Evolutionary conservation across 768 basidiomycete species (phyloP).

Genomic region (Leccinum ochraceum): DNA sequence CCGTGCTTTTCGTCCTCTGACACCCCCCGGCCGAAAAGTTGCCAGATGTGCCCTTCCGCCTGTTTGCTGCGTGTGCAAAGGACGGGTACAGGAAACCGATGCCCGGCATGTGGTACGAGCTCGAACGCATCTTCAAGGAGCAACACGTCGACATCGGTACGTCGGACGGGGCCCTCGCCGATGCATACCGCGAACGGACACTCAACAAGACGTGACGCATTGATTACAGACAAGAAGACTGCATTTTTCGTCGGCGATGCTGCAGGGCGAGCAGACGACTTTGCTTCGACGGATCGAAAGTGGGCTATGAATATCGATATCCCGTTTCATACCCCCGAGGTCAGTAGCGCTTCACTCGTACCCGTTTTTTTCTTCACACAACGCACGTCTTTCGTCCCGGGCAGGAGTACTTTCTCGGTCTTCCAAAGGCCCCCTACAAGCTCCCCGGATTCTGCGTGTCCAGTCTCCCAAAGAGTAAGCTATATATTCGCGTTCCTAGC

Average conservation of each 20-base stretch:
- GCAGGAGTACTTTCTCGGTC: conserved; percentile 80
- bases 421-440: conserved; percentile 40
- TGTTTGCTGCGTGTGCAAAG: conserved; percentile 74
- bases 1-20: background rate
- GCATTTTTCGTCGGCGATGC: conserved; percentile 91
- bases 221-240: conserved; percentile 51
- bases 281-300: conserved; percentile 81
- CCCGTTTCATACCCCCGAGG: conserved; percentile 84
- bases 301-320: conserved; percentile 79
- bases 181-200: background rate
- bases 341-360: conserved; percentile 25
- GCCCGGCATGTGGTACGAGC: conserved; percentile 80
- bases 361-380: background rate
- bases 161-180: conserved; percentile 9
- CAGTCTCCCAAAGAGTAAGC: conserved; percentile 36
- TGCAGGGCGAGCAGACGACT: conserved; percentile 78
- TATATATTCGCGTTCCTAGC: background rate
- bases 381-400: background rate
- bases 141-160: conserved; percentile 66
- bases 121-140: conserved; percentile 60
- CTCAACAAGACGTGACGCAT: background rate
- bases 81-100: conserved; percentile 86
- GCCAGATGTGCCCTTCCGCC: conserved; percentile 68
- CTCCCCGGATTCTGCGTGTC: conserved; percentile 74
- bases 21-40: conserved; percentile 45